phyloP scores from a whole-genome alignment of 148 eudicot species.

The Fagopyrum homotropicum region DNA sequence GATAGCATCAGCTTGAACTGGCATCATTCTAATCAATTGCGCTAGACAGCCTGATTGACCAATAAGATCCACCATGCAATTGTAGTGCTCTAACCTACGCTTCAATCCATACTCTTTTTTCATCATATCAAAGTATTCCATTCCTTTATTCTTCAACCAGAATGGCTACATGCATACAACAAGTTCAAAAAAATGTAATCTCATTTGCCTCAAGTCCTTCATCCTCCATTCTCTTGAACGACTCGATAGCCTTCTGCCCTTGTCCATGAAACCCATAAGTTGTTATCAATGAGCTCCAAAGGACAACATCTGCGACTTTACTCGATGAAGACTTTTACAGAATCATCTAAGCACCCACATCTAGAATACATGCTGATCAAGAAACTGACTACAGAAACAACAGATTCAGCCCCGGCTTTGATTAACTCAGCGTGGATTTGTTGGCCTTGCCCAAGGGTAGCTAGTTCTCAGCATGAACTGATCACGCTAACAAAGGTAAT shows the following conservation, averaged over 20 bases:
- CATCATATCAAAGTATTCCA: slow-evolving; percentile 56
- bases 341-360: slow-evolving; percentile 77
- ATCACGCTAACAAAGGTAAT: slow-evolving; percentile 75
- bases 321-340: slow-evolving; percentile 49
- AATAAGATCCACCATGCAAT: slow-evolving; percentile 75
- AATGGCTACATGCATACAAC: slow-evolving; percentile 78
- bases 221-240: slow-evolving; percentile 45
- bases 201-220: slow-evolving; percentile 57
- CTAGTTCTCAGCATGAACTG: slow-evolving; percentile 68
- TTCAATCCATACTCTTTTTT: slow-evolving; percentile 32
- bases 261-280: slow-evolving; percentile 89
- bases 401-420: slow-evolving; percentile 42
- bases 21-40: slow-evolving; percentile 72
- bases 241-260: slow-evolving; percentile 56
- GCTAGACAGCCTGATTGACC: slow-evolving; percentile 61
- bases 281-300: slow-evolving; percentile 76
- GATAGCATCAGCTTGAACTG: slow-evolving; percentile 52
- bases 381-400: slow-evolving; percentile 48
- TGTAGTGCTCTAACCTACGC: slow-evolving; percentile 67
- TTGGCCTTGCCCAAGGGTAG: slow-evolving; percentile 80
- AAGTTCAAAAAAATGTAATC: slow-evolving; percentile 68
- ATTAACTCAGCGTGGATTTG: slow-evolving; percentile 78
- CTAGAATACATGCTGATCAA: slow-evolving; percentile 83
- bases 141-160: slow-evolving; percentile 69
- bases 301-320: slow-evolving; percentile 39